Base-by-base conservation (phyloP, 306 rosid species). In the Cyamopsis tetragonoloba region DNA sequence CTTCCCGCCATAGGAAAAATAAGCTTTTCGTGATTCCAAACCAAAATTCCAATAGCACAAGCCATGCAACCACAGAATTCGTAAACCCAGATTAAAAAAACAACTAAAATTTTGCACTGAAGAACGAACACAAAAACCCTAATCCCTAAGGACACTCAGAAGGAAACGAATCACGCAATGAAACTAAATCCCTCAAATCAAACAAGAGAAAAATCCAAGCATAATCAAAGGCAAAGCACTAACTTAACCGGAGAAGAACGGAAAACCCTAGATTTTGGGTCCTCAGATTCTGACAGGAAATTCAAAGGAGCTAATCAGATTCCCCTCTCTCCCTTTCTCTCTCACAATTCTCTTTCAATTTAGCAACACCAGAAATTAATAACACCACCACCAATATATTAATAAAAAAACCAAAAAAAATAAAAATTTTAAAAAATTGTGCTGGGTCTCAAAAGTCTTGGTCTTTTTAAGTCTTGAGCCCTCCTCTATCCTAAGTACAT, bases 271-370 rank as follows among this genome's bases (percentile, higher is more conserved):
- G 66, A 74, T 38, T 68, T 78, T 80, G 73, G 80, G 89, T 42
- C 44, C 44, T 76, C 57, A 73, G 83, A 84, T 68, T 79, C 72
- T 77, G 82, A 70, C 34, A 67, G 79, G 54, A 77, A 80, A 79
- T 83, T 77, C 77, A 74, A 53, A 77, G 78, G 72, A 59, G 82
- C 78, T 83, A 84, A 81, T 78, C 74, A 11, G 87, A 79, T 79
- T 83, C 80, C 66, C 48, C 84, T 70, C 66, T 1, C 70, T 14
- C 62, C 35, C 73, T 46, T 56, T 58, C 32, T 58, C 28, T 4
- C 73, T 7, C 61, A 55, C 78, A 74, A 66, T 31, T 59, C 81
- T 71, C 82, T n/a, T n/a, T 55, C 62, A 58, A 70, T 35, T 73
- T 70, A 30, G 73, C 51, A 30, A 70, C 51, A 27, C 54, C 73